Conservation (phyloP, 176 grass and related monocot genomes). For the Oryza officinalis region DNA sequence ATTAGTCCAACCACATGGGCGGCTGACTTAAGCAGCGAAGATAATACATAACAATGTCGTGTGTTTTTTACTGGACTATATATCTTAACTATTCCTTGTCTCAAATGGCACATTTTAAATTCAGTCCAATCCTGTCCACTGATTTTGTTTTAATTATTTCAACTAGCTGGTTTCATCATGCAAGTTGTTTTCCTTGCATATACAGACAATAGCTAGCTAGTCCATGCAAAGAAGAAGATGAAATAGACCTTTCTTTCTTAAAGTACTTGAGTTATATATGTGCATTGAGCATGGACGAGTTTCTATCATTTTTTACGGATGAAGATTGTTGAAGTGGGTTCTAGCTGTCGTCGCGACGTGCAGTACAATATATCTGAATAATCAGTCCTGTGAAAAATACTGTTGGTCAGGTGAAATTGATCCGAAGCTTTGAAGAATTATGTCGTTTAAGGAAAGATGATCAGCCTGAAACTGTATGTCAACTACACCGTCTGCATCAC, state of each 20-base stretch:
- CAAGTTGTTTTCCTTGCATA: not conserved
- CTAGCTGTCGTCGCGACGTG: not conserved
- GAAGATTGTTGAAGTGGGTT: not conserved
- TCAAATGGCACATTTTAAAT: not conserved
- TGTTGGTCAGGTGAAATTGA: not conserved
- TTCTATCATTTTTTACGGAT: not conserved
- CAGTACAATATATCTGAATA: not conserved
- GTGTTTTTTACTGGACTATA: not conserved
- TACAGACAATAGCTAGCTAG: not conserved
- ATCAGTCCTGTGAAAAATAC: not conserved
- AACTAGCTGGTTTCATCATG: not conserved
- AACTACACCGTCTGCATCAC: not conserved
- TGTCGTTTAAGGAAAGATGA: not conserved
- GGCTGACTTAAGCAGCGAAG: conserved; percentile 28
- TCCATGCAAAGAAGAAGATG: not conserved
- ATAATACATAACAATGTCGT: conserved; percentile 4
- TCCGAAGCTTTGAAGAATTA: not conserved
- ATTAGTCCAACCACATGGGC: conserved; percentile 35
- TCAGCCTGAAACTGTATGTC: not conserved
- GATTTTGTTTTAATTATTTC: not conserved
- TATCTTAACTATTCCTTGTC: not conserved
- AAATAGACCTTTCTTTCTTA: not conserved
- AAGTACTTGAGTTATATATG: not conserved
- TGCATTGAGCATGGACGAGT: not conserved
- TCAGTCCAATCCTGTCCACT: not conserved